Base-by-base conservation (phyloP, 768 basidiomycete genomes). In the Artomyces pyxidatus region DNA sequence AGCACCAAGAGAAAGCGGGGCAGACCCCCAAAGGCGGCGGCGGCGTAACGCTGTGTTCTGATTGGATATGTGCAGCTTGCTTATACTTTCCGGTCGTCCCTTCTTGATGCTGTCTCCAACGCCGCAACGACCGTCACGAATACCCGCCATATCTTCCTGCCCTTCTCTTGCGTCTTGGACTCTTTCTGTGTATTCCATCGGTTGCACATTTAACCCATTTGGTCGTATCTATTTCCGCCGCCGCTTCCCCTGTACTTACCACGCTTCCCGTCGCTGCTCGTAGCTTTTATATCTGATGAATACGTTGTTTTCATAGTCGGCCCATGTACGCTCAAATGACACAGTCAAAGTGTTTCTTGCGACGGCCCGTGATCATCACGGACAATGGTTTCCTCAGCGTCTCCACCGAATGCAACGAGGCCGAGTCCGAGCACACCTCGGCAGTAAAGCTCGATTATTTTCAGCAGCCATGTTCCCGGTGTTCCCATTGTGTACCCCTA, bases 1-100 rank as follows among this genome's bases (percentile, higher is more conserved):
- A 69, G 68, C 59, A 58, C 65, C 49, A 80, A 80, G 74, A 85
- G 75, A 76, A 87, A 81, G 69, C 73, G 85, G 54, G 84, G 85
- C 47, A 75, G 85, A 59, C 86, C 85, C 59, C 77, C 82, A 53
- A 73, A 73, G 65, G 56, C 48, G 25, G 47, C 49, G 43, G 26
- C 52, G 22, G 35, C 40, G 45, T 47, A 50, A 41, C 42, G 32
- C 41, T 50, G 29, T 49, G 30, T 50, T 37, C 57, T 51, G 50
- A 53, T 52, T 64, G 63, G 54, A 59, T 64, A 49, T 48, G 48
- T 48, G 50, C 60, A 59, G 55, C 56, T 65, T 64, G 57, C 62
- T 68, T 65, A 53, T 53, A 49, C 50, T 51, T 39, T 38, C 50
- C 46, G 47, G 39, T 57, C 52, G 47, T 32, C 25, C 30, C 40